phyloP scores from a whole-genome alignment of 768 basidiomycete genomes.

The Kwoniella mangroviensis region DNA sequence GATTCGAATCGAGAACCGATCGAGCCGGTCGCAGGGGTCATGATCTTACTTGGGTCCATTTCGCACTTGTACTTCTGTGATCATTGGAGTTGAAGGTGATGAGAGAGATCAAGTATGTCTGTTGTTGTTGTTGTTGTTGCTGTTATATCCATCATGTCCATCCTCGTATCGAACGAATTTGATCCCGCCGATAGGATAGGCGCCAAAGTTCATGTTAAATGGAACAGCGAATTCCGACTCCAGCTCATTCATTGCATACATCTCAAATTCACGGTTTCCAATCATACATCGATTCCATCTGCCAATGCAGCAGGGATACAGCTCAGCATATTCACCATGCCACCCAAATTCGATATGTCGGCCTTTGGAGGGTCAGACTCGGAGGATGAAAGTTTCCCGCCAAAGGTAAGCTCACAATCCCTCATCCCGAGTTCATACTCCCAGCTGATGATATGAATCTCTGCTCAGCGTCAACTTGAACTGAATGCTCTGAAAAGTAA shows the following conservation, averaged over 20 bases:
- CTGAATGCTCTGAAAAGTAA: constrained; percentile 84
- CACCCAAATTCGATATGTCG: constrained; percentile 54
- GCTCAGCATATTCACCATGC: constrained; percentile 31
- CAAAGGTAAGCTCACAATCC: constrained; percentile 36
- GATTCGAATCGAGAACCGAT: constrained; percentile 58
- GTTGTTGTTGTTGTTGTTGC: neutral
- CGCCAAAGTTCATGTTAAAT: no score
- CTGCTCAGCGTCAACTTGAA: constrained; percentile 69
- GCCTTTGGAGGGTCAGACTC: constrained; percentile 54
- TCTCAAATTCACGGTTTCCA: no score
- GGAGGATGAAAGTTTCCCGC: constrained; percentile 48
- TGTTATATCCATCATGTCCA: no score
- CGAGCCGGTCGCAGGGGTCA: constrained; percentile 31
- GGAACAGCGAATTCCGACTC: no score
- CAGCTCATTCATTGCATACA: no score
- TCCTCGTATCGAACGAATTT: neutral
- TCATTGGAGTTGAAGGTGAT: neutral
- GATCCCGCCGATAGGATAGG: neutral
- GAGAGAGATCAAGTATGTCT: neutral
- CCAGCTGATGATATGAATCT: neutral
- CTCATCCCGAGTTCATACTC: neutral
- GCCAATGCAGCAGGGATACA: neutral
- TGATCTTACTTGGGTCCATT: constrained; percentile 29
- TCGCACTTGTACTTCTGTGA: neutral
- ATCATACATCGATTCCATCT: no score